A percentile compares a stretch with the other conserved stretches of the same genome.
Evolutionary conservation across 2,329 filamentous ascomycete species (phyloP).

Genomic region (Colletotrichum sp.): DNA sequence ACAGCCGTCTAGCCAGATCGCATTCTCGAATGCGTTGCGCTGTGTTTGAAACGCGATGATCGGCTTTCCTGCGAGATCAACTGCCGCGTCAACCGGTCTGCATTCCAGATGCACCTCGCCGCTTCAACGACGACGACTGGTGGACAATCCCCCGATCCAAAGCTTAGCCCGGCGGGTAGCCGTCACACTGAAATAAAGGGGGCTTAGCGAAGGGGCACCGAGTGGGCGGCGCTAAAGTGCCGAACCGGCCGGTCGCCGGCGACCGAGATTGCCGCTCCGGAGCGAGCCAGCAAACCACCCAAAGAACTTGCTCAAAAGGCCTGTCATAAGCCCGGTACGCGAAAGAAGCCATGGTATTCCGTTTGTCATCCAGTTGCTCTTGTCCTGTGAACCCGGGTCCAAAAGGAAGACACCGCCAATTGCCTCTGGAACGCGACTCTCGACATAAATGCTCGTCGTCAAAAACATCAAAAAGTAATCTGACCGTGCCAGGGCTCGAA

Average conservation of each 20-base stretch:
- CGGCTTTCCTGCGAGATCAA: not conserved
- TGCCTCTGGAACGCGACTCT: not conserved
- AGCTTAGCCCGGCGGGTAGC: not conserved
- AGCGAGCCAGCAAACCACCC: not conserved
- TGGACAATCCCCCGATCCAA: not conserved
- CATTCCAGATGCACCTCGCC: not conserved
- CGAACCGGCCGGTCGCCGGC: not conserved
- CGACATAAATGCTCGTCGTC: fast-evolving
- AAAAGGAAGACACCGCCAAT: not conserved
- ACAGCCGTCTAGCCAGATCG: not conserved
- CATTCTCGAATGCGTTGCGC: not conserved
- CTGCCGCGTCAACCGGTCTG: not conserved
- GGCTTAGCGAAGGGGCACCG: not conserved
- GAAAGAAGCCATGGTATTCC: not conserved
- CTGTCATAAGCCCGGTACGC: not conserved
- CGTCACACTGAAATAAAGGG: not conserved
- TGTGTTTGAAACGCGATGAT: not conserved
- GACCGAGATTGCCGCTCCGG: not conserved
- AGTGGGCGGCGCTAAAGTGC: slow-evolving; percentile 3
- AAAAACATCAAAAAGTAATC: not conserved
- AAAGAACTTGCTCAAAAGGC: not conserved
- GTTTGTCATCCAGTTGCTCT: not conserved
- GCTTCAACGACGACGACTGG: not conserved
- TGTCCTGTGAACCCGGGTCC: not conserved
- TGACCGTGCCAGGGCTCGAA: slow-evolving; percentile 22